Base-by-base conservation (phyloP, 2,329 filamentous ascomycete genomes). In the Colletotrichum caudatum region DNA sequence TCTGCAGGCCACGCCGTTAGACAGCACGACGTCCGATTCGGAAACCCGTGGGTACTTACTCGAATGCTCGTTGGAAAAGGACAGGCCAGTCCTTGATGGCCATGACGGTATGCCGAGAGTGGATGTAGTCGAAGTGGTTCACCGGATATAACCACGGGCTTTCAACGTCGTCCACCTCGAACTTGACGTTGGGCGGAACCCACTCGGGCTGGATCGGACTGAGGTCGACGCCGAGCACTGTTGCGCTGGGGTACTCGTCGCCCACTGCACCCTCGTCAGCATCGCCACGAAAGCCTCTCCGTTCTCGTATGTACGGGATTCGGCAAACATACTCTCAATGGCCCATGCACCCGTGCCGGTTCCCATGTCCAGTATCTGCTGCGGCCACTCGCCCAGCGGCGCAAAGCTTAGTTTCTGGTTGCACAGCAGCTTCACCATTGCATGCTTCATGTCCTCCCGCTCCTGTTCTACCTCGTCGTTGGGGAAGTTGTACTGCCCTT, bases 381-480 rank as follows among this genome's bases (percentile, higher is more conserved):
- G 84, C 0, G 85, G 83, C 51, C 82, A 78, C 3, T 82, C 78
- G 6, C 81, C 82, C 60, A 89, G 82, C 2, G 87, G 86, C 3
- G 87, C 85, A 75, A 87, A 87, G 75, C 86, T 83, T n/a, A 89
- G 78, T 69, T 82, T 81, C 46, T 83, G 80, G 65, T 83, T 83
- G 71, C 84, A 85, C 20, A 87, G 79, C 68, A 86, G 75, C 76
- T 83, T 84, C 53, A 86, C 79, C 82, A 87, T 86, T 73, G 82
- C 80, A 76, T 89, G 87, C 75, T 87, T 88, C 82, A 90, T 84
- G 63, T 89, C 87, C 74, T 89, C 85, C 48, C 87, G 81, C 74
- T 89, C 87, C 76, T 89, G 87, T 78, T 90, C 88, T 6, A 84
- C 79, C 60, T 89, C 88, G 71, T 90, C 89, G 66, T 90, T 90